Evolutionary conservation across 2,329 filamentous ascomycete species (phyloP), one percentile per base, ranked within the genome.

Genomic region (Colletotrichum sp.): DNA sequence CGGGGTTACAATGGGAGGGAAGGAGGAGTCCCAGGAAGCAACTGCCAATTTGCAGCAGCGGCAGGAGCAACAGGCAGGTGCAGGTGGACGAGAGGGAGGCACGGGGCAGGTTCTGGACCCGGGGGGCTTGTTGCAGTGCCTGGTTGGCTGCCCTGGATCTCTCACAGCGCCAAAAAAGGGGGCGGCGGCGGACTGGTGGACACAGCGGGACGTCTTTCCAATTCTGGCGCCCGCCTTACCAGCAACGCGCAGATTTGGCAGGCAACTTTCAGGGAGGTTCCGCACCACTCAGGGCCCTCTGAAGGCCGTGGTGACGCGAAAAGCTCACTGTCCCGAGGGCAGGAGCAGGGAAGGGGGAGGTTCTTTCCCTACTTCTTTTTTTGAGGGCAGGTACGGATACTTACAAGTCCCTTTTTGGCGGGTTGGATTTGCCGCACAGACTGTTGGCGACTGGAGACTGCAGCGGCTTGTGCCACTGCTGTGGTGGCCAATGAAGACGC

Each of bases 391-490:
- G 15, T 38, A 38, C 36, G 36, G 36, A 38, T 38, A 9, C 36
- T 18, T 38, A 18, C 36, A 38, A 26, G 58, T 73, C 68, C 28
- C 38, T 70, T 70, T 52, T 70, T 28, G 57, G 43, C 57, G 58
- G 67, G 58, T 57, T 61, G 64, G 43, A 65, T 64, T 38, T n/a
- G 64, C 26, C 70, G 74, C 74, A 76, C 74, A 69, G 70, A 76
- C 74, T 52, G 43, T 21, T 69, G 65, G 58, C 65, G 52, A 52
- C 13, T 26, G 48, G 43, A 75, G 64, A 69, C 70, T 68, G 28
- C 32, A 75, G 70, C 58, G 73, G 71, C 58, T 65, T 73, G 28
- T 69, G 70, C 34, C 52, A 26, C 32, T 64, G 32, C 24, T 16
- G 8, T 32, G 57, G 15, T 18, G 38, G 26, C 73, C 64, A 75